Percentiles rank a stretch among this genome's conserved stretches.
These are phyloP conservation scores for Microbotryum silenes-acaulis DNA, from an alignment of 1,284 basidiomycete genomes.

Conservation along the genomic window DNA sequence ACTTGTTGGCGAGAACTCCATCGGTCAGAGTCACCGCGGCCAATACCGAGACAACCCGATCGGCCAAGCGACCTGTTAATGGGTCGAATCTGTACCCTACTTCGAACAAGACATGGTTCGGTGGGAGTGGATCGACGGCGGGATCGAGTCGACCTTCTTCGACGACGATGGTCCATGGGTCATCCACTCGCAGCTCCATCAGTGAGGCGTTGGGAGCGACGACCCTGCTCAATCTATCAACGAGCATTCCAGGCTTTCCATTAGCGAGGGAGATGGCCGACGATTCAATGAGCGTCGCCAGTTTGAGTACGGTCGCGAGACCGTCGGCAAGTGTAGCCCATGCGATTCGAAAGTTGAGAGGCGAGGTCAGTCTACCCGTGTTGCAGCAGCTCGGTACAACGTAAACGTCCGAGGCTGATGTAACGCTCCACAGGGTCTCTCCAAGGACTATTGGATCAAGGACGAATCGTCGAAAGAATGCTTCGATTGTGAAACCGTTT, in stretches of 20 bases:
- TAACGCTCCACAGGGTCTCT: conserved; percentile 52
- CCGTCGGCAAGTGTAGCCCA: conserved; percentile 76
- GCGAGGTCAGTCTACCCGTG: conserved; percentile 56
- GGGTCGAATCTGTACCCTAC: background rate
- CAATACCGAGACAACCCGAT: conserved; percentile 5
- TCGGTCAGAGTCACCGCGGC: conserved; percentile 12
- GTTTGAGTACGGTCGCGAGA: conserved; percentile 46
- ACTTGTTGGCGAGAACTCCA: conserved; percentile 10
- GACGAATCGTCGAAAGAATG: conserved; percentile 94
- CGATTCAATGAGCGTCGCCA: conserved; percentile 49
- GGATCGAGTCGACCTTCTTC: background rate
- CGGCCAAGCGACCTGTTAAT: conserved; percentile 3
- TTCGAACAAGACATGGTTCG: background rate
- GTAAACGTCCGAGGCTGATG: conserved; percentile 14
- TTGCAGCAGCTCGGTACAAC: conserved; percentile 23
- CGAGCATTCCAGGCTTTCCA: conserved; percentile 67
- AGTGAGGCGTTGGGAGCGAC: conserved; percentile 12
- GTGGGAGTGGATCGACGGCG: background rate
- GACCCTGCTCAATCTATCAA: conserved; percentile 8
- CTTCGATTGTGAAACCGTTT: conserved; percentile 83
- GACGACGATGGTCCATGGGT: background rate
- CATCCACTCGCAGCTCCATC: conserved; percentile 4
- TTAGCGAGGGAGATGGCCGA: conserved; percentile 46
- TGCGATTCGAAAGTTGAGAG: conserved; percentile 75
- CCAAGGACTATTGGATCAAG: conserved; percentile 92